Base-by-base conservation (phyloP, 2,329 filamentous ascomycete species). In the Cladosporium sphaerospermum region DNA sequence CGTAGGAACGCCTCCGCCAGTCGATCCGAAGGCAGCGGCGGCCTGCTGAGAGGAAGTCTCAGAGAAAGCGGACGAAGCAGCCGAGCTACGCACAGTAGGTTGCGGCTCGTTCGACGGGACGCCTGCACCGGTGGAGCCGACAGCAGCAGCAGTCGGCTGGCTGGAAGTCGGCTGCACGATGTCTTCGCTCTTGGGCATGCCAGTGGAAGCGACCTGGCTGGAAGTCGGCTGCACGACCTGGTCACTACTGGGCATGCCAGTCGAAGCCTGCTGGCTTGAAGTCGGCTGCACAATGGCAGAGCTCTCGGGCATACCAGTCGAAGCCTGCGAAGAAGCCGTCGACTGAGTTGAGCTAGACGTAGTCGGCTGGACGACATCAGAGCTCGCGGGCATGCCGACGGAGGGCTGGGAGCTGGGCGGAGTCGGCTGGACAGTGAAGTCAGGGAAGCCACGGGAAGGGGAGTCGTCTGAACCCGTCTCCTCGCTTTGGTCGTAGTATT, bases 381-480 rank as follows among this genome's bases (percentile, higher is more conserved):
- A 14, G 16, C 16, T 42, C 14, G 10, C 16, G 7, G 40, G 40
- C 10, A 42, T 13, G 2, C 40, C 40, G 4, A n/a, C 9, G 1
- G 40, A 42, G 9, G 40, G 40, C 13, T 42, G 40, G n/a, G 52
- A 44, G 39, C 34, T 43, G 19, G 43, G 46, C 31, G 36, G n/a
- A 49, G 46, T 49, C 9, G 46, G 46, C 23, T 41, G 18, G 9
- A 49, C 19, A 3, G 32, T 36, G 11, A 32, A 31, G 9, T 23
- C 16, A 18, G 33, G 32, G 48, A 44, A 51, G 18, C 48, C 48
- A 7, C 23, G 16, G 4, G 46, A 49, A 10, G 46, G 46, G 6
- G 19, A 19, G 19, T 44, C 13, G n/a, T 32, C 13, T 23, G 42
- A 31, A 19, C 42, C 32, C 11, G 42, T 10, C 40, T n/a, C 16